phyloP scores from a whole-genome alignment of 345 rosid species.

The Eucalyptus globulus region DNA sequence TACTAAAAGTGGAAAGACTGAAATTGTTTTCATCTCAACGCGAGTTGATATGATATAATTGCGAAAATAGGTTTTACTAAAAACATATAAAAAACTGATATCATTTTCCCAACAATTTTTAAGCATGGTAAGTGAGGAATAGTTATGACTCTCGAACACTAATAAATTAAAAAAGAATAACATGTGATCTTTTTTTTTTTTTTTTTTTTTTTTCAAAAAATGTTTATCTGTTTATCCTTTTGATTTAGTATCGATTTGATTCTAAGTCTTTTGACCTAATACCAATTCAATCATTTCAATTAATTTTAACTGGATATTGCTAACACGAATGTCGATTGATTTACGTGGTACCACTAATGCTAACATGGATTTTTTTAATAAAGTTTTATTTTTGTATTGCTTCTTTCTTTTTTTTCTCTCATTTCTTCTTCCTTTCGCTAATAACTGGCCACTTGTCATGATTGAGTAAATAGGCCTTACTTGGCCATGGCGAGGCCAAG shows the following conservation, averaged over 20 bases:
- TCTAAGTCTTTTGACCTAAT: too few relatives aligned
- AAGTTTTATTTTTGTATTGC: too few relatives aligned
- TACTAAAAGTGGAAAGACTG: not conserved
- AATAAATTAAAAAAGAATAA: not conserved
- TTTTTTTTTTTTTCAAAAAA: not conserved
- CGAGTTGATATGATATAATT: not conserved
- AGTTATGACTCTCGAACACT: not conserved
- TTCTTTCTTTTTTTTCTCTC: too few relatives aligned
- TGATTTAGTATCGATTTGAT: too few relatives aligned
- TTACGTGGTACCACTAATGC: rapidly evolving
- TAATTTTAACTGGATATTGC: too few relatives aligned
- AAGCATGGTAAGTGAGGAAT: not conserved
- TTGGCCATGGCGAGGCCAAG: too few relatives aligned
- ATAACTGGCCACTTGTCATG: too few relatives aligned
- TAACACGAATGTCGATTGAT: too few relatives aligned
- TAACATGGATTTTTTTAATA: too few relatives aligned
- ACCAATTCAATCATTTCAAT: too few relatives aligned
- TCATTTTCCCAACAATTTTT: not conserved
- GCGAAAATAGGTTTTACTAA: not conserved
- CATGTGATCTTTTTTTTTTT: not conserved
- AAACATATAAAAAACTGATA: not conserved
- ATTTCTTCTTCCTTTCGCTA: too few relatives aligned
- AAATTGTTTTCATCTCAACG: not conserved
- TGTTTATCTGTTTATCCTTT: not conserved
- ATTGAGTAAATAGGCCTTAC: too few relatives aligned